Percentiles rank a stretch among this genome's conserved stretches.
Evolutionary conservation across 352 stramenopile species (phyloP).

Genomic region (Elongisporangium senticosum): DNA sequence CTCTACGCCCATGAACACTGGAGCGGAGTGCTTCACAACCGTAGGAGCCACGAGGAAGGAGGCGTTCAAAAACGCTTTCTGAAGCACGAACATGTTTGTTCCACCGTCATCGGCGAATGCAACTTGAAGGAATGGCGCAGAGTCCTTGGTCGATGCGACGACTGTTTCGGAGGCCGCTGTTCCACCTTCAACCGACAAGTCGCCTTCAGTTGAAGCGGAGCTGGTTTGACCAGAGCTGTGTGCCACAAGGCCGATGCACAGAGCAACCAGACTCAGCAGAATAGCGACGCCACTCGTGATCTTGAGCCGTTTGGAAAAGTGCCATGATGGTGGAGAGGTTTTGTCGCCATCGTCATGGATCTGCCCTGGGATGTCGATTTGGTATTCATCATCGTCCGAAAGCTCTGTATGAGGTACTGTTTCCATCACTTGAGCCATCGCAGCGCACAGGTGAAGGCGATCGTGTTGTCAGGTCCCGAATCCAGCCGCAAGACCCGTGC

Average conservation of each 20-base stretch:
- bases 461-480: not conserved
- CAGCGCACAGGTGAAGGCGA: not conserved
- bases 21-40: slow-evolving; percentile 48
- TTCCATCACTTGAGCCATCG: slow-evolving; percentile 2
- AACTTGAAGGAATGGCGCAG: slow-evolving; percentile 37
- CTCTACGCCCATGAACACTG: slow-evolving; percentile 32
- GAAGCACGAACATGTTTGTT: slow-evolving; percentile 38
- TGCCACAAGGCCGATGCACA: not conserved
- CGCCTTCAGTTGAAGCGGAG: not conserved
- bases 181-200: not conserved
- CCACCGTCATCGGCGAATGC: slow-evolving; percentile 19
- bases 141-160: not conserved
- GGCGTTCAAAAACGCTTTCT: slow-evolving; percentile 49
- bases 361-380: slow-evolving; percentile 17
- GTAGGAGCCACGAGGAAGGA: slow-evolving; percentile 73
- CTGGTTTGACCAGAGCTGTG: not conserved
- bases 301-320: not conserved
- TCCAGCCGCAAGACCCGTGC: not conserved
- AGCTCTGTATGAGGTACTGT: not conserved
- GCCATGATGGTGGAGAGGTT: not conserved
- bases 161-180: not conserved
- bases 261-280: not conserved
- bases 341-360: not conserved
- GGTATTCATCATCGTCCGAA: slow-evolving; percentile 22
- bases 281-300: not conserved